Percentiles rank a stretch among this genome's conserved stretches.
Evolutionary conservation across 768 basidiomycete species (phyloP).

Genomic region (Ramaria sp.): DNA sequence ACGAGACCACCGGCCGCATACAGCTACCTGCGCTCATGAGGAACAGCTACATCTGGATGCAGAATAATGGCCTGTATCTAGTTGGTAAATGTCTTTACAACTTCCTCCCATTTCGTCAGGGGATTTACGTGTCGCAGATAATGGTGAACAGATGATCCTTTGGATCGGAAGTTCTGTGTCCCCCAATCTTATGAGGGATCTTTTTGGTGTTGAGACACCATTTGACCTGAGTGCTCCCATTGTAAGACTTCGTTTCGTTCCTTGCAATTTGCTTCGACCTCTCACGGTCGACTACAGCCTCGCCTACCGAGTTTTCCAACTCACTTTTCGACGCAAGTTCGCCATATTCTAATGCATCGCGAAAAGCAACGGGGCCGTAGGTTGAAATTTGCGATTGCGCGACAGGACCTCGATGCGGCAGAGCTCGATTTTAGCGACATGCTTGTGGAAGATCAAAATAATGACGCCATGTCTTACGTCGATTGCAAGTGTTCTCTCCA

Average conservation of each 20-base stretch:
- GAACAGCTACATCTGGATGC: slow-evolving; percentile 77
- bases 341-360: slow-evolving; percentile 72
- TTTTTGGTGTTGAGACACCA: slow-evolving; percentile 79
- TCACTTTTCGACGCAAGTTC: slow-evolving; percentile 71
- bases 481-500: slow-evolving; percentile 51
- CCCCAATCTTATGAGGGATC: slow-evolving; percentile 69
- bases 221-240: slow-evolving; percentile 55
- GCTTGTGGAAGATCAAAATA: slow-evolving; percentile 95
- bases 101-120: not conserved
- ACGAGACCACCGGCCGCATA: slow-evolving; percentile 44
- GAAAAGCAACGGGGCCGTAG: slow-evolving; percentile 36
- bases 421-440: slow-evolving; percentile 97
- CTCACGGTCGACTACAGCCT: slow-evolving; percentile 45
- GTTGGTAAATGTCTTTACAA: slow-evolving; percentile 42
- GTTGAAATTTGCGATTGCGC: slow-evolving; percentile 58
- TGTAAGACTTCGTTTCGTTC: slow-evolving; percentile 32
- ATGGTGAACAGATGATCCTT: slow-evolving; percentile 76
- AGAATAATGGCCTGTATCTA: slow-evolving; percentile 83
- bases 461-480: slow-evolving; percentile 84
- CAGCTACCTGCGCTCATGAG: slow-evolving; percentile 72
- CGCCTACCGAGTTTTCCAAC: slow-evolving; percentile 36
- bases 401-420: slow-evolving; percentile 85
- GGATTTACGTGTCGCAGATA: slow-evolving; percentile 39
- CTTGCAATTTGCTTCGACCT: not conserved
- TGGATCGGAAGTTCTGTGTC: slow-evolving; percentile 84